Evolutionary conservation across 306 rosid genomes (phyloP), one percentile per base, ranked within the genome.

Genomic region (Erythrophleum fordii): DNA sequence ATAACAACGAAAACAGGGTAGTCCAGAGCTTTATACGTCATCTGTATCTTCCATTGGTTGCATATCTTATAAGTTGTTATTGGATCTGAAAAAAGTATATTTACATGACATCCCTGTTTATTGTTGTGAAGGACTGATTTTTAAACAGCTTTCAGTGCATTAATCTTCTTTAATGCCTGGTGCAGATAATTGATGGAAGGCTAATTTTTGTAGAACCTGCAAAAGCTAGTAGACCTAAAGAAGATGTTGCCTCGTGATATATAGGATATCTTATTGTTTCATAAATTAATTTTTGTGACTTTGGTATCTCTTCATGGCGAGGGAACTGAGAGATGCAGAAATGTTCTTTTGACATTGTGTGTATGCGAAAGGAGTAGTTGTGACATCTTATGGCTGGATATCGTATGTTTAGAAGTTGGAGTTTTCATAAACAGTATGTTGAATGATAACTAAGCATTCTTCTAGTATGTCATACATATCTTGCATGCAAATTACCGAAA

Each of bases 151-250:
- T 56, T 29, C 9, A 26, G 8, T n/a, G 18, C 10, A 62, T 18
- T 64, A n/a, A 44, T 53, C 49, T 14, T 44, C n/a, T 68, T 55
- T 48, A 49, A 2, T 75, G 55, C 41, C 31, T 79, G 51, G 35
- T 75, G 81, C 93, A 92, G 97, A 87, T 94, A 52, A 70, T 92
- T 81, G 75, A 87, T 77, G 95, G 95, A 80, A 86, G 92, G 83
- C 68, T 94, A 73, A 84, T 94, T 66, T 92, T 92, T 17, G 94
- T 94, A 52, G 95, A 92, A 85, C 84, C 84, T 82, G 92, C 97
- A 5, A 70, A 79, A 9, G 75, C 69, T 11, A 11, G 2, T 25
- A 9, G 42, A 75, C 71, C 14, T 44, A 67, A 58, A 22, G 62
- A 76, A n/a, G 73, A 66, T 64, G 7, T 72, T 1, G 13, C 61